Base-by-base conservation (phyloP, 306 rosid species). In the Luffa acutangula region DNA sequence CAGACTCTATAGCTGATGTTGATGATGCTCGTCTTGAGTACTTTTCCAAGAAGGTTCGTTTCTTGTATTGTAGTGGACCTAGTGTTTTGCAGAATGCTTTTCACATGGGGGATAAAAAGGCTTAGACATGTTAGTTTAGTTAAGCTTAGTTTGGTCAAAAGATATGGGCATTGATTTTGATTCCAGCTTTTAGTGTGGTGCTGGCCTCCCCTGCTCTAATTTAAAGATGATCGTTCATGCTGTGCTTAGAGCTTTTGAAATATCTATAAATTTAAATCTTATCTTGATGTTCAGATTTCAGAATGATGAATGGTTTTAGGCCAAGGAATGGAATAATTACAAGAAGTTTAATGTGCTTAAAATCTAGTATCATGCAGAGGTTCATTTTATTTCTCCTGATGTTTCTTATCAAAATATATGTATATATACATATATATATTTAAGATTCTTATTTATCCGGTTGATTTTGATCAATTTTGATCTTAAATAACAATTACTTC, bases 21-120 rank as follows among this genome's bases (percentile, higher is more conserved):
- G 92, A 94, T 64, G 91, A 91, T 87, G 92, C 93, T 73, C 97
- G 98, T 63, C 91, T 92, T 83, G 90, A 92, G 78, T 91, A 92
- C 85, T 94, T 94, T 84, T 81, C 87, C 46, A 83, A 87, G 66
- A 91, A 89, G 98, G 98, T 94, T 77, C 65, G 82, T 52, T 80
- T 71, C 11, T 5, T 56, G 36, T 53, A 33, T 53, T 53, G 53
- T 53, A 18, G 76, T 70, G 13, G 37, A 9, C 37, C 56, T 10
- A 31, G 31, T 25, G 31, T 0, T 25, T 25, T 59, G 31, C 66
- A 59, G 66, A 59, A 59, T 59, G 37, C 10, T 59, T 59, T 59
- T 8, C 31, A 10, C 25, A 5, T 7, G 37, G 63, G 36, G 66
- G 33, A 10, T 20, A 57, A 33, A 57, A 57, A 59, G 39, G 14